Evolutionary conservation across 78 protist genomes (phyloP).

Genomic region (Dictyostelium citrinum): DNA sequence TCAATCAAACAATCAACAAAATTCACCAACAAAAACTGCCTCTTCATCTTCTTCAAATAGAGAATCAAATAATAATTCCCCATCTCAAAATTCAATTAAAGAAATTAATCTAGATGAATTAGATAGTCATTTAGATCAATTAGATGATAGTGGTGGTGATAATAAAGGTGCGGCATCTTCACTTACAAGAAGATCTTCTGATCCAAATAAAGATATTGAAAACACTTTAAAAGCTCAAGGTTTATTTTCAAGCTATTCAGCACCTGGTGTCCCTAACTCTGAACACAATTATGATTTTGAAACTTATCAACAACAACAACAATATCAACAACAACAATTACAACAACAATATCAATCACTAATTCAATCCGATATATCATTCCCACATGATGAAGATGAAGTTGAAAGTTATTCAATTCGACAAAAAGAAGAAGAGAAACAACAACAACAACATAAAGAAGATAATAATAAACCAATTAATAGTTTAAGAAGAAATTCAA

Average conservation of each 20-base stretch:
- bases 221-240: not conserved
- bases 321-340: not conserved
- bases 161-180: not conserved
- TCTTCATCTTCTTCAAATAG: not conserved
- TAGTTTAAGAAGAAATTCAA: slow-evolving; percentile 13
- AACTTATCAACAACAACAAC: not conserved
- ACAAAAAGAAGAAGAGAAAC: not conserved
- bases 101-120: slow-evolving; percentile 1
- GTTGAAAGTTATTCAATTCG: not conserved
- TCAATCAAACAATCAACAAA: not conserved
- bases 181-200: slow-evolving; percentile 42
- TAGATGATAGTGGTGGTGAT: not conserved
- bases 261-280: slow-evolving; percentile 20
- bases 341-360: not conserved
- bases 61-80: not conserved
- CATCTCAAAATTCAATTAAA: not conserved
- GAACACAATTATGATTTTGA: not conserved
- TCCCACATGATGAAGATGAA: not conserved
- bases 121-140: not conserved
- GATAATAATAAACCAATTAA: not conserved
- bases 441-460: not conserved
- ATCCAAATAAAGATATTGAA: slow-evolving; percentile 11
- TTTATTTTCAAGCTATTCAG: slow-evolving; percentile 23
- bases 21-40: not conserved
- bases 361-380: not conserved